These are phyloP conservation scores for Rhizopogon roseolus DNA, from an alignment of 768 basidiomycete genomes.

Conservation along the genomic window DNA sequence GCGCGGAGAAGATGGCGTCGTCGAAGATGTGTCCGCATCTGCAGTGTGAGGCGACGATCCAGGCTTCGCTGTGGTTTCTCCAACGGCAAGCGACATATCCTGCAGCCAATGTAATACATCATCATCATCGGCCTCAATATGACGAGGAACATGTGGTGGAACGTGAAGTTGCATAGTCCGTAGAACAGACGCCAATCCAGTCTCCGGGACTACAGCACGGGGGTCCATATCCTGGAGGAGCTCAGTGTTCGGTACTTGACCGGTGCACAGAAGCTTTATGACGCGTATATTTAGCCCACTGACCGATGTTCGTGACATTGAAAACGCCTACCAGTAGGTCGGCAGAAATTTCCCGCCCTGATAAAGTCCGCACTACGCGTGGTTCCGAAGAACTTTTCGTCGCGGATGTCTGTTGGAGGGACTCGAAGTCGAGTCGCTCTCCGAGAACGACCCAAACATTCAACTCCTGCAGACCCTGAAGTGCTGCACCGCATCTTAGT, in stretches of 20 bases:
- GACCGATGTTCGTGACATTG: not conserved
- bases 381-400: not conserved
- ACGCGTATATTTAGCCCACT: not conserved
- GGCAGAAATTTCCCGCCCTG: constrained; percentile 46
- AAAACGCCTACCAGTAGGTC: constrained; percentile 41
- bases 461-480: constrained; percentile 35
- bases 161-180: constrained; percentile 42
- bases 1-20: constrained; percentile 1
- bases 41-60: not conserved
- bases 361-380: constrained; percentile 39
- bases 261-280: constrained; percentile 52
- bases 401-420: constrained; percentile 17
- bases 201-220: constrained; percentile 33
- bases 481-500: constrained; percentile 18
- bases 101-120: not conserved
- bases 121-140: not conserved
- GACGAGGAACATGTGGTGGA: not conserved
- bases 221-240: constrained; percentile 41
- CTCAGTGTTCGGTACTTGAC: constrained; percentile 53
- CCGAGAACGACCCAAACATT: constrained; percentile 48
- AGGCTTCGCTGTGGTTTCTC: not conserved
- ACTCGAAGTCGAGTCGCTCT: constrained; percentile 45
- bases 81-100: not conserved
- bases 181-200: constrained; percentile 39
- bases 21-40: not conserved